These are phyloP conservation scores for Zoysia matrella DNA, from an alignment of 202 grass and related monocot genomes.

Conservation along the genomic window DNA sequence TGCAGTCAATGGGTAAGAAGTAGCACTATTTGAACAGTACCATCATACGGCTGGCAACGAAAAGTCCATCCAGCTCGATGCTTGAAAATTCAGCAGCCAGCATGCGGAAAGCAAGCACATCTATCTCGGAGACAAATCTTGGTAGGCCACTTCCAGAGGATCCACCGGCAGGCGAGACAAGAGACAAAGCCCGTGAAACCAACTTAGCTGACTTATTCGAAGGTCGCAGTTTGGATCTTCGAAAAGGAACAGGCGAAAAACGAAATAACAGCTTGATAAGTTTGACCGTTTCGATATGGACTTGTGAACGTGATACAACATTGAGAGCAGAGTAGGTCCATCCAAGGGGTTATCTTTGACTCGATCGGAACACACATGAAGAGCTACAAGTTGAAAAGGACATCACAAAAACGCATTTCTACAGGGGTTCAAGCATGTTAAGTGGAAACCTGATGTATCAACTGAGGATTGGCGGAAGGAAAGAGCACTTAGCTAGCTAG, in stretches of 20 bases:
- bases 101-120: background rate
- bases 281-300: constrained; percentile 2
- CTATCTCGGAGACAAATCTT: background rate
- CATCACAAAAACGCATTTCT: background rate
- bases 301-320: background rate
- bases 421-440: background rate
- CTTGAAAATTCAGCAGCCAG: background rate
- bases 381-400: background rate
- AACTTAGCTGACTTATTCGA: background rate
- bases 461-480: background rate
- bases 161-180: background rate
- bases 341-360: constrained; percentile 19
- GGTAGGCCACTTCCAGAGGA: background rate
- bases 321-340: background rate
- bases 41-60: background rate
- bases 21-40: background rate
- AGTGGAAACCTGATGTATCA: constrained; percentile 14
- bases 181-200: background rate
- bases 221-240: constrained; percentile 13
- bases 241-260: background rate
- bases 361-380: background rate
- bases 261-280: constrained; percentile 1
- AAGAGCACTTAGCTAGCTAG: background rate
- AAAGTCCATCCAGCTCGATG: background rate
- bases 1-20: background rate